Evolutionary conservation across 495 filamentous ascomycete genomes (phyloP).

Genomic region (Corynascus novoguineensis): DNA sequence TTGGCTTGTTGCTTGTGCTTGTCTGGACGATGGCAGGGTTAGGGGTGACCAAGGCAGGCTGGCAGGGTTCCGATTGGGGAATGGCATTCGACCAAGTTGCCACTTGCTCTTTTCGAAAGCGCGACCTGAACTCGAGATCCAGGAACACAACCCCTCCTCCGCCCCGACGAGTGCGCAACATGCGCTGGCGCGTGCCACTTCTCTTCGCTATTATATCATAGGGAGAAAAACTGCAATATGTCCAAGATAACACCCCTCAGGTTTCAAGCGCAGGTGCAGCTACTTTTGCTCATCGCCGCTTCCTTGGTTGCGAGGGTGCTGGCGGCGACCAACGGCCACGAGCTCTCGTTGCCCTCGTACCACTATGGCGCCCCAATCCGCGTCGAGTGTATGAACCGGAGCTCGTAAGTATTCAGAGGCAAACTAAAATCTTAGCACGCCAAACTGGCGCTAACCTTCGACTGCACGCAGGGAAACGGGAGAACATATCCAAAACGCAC

Average conservation of each 20-base stretch:
- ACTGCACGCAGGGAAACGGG: conserved; percentile 49
- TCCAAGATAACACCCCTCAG: background rate
- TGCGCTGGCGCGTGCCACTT: conserved; percentile 4
- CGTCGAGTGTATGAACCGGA: conserved; percentile 53
- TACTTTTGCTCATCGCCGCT: conserved; percentile 1
- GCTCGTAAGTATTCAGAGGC: conserved; percentile 37
- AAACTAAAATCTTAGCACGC: background rate
- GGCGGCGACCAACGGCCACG: conserved; percentile 12
- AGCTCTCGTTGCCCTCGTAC: conserved; percentile 40
- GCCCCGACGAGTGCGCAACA: conserved; percentile 14
- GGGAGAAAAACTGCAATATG: background rate
- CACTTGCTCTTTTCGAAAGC: background rate
- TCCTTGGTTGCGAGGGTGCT: conserved; percentile 7
- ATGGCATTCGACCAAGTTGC: background rate
- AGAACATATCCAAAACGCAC: conserved; percentile 70
- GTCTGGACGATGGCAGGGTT: background rate
- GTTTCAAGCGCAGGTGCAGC: background rate
- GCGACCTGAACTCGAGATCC: background rate
- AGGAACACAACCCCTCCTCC: background rate
- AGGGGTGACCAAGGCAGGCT: background rate
- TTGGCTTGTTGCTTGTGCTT: too few species aligned
- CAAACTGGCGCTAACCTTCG: background rate
- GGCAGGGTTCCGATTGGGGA: background rate
- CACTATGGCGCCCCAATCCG: conserved; percentile 45
- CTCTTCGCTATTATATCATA: background rate